Percentiles rank a stretch among this genome's conserved stretches.
These are phyloP conservation scores for Verticillium dahliae DNA, from an alignment of 2,329 filamentous ascomycete species.

Conservation along the genomic window DNA sequence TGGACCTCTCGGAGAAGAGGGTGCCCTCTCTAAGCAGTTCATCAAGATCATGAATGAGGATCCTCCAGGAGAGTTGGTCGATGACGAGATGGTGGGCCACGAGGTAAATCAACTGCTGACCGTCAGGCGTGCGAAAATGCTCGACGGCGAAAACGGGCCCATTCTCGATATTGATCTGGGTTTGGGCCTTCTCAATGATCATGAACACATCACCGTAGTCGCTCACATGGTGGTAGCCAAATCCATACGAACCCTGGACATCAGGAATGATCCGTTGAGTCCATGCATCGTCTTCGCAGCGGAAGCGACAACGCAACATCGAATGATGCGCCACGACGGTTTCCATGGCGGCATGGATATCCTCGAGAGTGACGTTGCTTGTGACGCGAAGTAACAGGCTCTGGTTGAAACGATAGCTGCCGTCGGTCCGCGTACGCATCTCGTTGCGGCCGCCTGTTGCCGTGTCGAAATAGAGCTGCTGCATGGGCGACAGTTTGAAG, in stretches of 20 bases:
- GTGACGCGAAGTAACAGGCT: constrained; percentile 41
- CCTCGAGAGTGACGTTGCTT: constrained; percentile 30
- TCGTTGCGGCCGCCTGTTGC: constrained; percentile 29
- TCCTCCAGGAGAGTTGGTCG: constrained; percentile 43
- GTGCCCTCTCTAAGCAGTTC: constrained; percentile 38
- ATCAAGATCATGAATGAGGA: constrained; percentile 43
- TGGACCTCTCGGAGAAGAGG: constrained; percentile 34
- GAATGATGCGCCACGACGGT: constrained; percentile 42
- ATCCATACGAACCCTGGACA: constrained; percentile 33
- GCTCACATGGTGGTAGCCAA: constrained; percentile 32
- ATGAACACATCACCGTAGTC: constrained; percentile 33
- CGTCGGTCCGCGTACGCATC: constrained; percentile 20
- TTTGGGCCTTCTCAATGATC: constrained; percentile 33
- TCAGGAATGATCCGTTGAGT: constrained; percentile 36
- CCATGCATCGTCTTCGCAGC: constrained; percentile 31
- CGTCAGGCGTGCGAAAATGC: constrained; percentile 37
- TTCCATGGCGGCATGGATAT: constrained; percentile 40
- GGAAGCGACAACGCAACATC: constrained; percentile 44
- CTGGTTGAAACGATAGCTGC: constrained; percentile 42
- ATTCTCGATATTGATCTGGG: constrained; percentile 37
- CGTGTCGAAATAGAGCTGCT: constrained; percentile 46
- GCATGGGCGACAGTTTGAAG: constrained; percentile 47
- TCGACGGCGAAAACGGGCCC: constrained; percentile 45
- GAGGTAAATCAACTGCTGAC: constrained; percentile 40
- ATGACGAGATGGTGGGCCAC: constrained; percentile 45